Percentiles rank a stretch among this genome's conserved stretches.
phyloP scores from a whole-genome alignment of 1,139 yeast genomes.

The Petasospora rhodanensis region DNA sequence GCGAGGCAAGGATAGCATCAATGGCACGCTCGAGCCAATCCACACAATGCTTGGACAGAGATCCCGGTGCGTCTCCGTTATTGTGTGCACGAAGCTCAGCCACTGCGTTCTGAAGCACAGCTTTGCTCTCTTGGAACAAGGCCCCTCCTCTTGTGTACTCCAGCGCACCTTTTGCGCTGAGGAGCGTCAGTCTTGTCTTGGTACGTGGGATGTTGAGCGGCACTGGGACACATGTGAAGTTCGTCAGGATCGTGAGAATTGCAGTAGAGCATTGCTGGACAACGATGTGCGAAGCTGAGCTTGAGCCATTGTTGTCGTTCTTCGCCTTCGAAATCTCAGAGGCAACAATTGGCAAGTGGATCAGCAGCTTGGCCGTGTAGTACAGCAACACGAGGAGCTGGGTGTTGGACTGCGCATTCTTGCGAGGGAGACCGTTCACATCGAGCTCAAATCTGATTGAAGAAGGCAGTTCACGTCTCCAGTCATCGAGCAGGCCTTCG shows the following conservation, averaged over 20 bases:
- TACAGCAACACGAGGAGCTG: constrained; percentile 63
- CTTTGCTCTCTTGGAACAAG: constrained; percentile 63
- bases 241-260: constrained; percentile 54
- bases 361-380: constrained; percentile 74
- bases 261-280: constrained; percentile 74
- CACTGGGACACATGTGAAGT: constrained; percentile 51
- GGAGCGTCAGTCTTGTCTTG: constrained; percentile 59
- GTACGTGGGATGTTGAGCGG: constrained; percentile 72
- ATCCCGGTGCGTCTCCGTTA: constrained; percentile 52
- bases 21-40: constrained; percentile 55
- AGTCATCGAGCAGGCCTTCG: constrained; percentile 70
- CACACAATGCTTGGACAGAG: constrained; percentile 52
- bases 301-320: constrained; percentile 11
- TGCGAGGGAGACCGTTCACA: constrained; percentile 53
- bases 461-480: constrained; percentile 70
- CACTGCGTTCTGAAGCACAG: constrained; percentile 45
- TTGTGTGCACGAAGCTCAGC: constrained; percentile 48
- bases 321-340: constrained; percentile 32
- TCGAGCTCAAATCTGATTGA: constrained; percentile 63
- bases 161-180: constrained; percentile 74
- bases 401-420: constrained; percentile 36
- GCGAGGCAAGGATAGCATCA: constrained; percentile 41
- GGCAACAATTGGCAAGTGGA: constrained; percentile 73
- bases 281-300: constrained; percentile 58
- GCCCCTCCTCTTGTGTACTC: constrained; percentile 87